Base-by-base conservation (phyloP, 139 green algal species). In the Coelastrella sp. region DNA sequence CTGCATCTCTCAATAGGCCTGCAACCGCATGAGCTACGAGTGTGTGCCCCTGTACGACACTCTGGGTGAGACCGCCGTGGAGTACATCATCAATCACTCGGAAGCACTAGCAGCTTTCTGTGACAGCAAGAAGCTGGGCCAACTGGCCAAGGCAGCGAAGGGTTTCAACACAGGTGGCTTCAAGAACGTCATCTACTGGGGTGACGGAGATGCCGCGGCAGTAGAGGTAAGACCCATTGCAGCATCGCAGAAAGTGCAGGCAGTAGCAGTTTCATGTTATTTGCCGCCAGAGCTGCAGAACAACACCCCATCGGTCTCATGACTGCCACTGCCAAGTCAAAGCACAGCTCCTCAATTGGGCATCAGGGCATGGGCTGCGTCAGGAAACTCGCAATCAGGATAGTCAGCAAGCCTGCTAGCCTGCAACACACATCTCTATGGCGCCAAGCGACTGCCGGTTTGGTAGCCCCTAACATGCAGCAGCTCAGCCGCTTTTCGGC, bases 1-100 rank as follows among this genome's bases (percentile, higher is more conserved):
- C 32, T 47, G 32, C 32, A 47, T 47, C 32, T 47, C 32, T 5
- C 23, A 91, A 90, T 96, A 99, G 96, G 98, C 97, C 5, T 99
- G 97, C 95, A 99, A 99, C 94, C 94, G 96, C 22, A 94, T 98
- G 90, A 96, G 86, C 73, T 65, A 96, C 6, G 92, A 96, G 74
- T 99, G 97, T 89, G 96, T 99, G n/a, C 98, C 98, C 0, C 92
- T 99, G 86, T 99, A 99, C 85, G 98, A 99, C 90, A 96, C 96
- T 13, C 94, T 99, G 84, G 98, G 98, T 4, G 97, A 98, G 78
- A 95, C 96, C 32, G 97, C 98, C 3, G 92, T 99, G 7, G 95
- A 99, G 91, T 99, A 96, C 89, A 98, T 99, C 82, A 74, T 99
- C 13, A 95, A 94, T 54, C 96, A 99, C 93, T 94, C 85, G 0